These are phyloP conservation scores for Pseudotulostoma volvatum DNA, from an alignment of 495 filamentous ascomycete genomes.

Conservation along the genomic window DNA sequence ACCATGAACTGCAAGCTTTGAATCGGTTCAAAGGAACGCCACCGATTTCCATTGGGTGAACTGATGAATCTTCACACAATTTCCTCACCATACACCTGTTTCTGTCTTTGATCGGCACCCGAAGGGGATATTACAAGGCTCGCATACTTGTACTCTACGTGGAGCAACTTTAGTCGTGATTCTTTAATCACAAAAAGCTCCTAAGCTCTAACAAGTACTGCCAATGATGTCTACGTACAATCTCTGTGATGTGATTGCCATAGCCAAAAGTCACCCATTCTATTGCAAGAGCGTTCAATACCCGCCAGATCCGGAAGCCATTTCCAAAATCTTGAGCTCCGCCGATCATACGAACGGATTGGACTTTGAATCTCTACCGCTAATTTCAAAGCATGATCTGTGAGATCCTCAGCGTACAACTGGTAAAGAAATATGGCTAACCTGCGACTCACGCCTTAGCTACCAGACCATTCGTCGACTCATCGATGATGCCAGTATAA, in stretches of 20 bases:
- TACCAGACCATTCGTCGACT: constrained; percentile 12
- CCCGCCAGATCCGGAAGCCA: constrained; percentile 6
- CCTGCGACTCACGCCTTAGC: constrained; percentile 3
- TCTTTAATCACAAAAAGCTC: too few relatives aligned
- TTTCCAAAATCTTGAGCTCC: neutral
- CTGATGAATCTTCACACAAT: too few relatives aligned
- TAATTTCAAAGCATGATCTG: constrained; percentile 1
- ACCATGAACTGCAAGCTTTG: too few relatives aligned
- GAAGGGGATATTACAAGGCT: too few relatives aligned
- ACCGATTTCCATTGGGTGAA: too few relatives aligned
- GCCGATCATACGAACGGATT: neutral
- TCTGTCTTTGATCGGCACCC: too few relatives aligned
- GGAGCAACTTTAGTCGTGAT: too few relatives aligned
- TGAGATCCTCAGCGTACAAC: constrained; percentile 1
- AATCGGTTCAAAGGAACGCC: too few relatives aligned
- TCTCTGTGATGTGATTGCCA: constrained; percentile 11
- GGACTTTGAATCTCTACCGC: neutral
- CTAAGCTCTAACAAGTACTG: too few relatives aligned
- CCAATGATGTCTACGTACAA: too few relatives aligned
- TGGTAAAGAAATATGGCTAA: neutral
- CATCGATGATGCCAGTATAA: constrained; percentile 6
- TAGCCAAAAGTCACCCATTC: constrained; percentile 17
- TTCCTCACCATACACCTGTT: too few relatives aligned
- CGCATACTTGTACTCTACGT: too few relatives aligned
- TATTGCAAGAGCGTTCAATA: constrained; percentile 9